These are phyloP conservation scores for Benincasa hispida DNA, from an alignment of 306 rosid genomes.

Conservation along the genomic window DNA sequence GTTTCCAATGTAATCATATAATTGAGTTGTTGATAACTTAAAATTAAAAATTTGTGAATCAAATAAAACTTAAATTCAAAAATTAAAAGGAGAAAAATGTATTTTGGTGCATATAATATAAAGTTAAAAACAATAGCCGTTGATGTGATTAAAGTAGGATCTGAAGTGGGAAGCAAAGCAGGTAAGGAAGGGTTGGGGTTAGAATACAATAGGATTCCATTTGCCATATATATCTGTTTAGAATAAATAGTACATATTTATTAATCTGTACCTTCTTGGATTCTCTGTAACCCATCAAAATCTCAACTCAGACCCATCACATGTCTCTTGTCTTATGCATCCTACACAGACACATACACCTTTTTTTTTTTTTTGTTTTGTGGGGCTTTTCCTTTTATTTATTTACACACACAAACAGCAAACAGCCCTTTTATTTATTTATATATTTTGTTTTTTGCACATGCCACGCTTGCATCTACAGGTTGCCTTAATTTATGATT, in stretches of 20 bases:
- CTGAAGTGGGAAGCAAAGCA: too few relatives aligned
- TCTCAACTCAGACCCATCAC: constrained; percentile 7
- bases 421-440: too few relatives aligned
- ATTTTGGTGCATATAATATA: too few relatives aligned
- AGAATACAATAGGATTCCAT: neutral
- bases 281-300: constrained; percentile 1
- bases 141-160: too few relatives aligned
- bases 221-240: neutral
- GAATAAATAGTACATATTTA: neutral
- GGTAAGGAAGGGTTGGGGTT: neutral
- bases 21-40: too few relatives aligned
- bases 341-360: neutral
- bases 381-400: neutral
- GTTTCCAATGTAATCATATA: too few relatives aligned
- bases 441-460: too few relatives aligned
- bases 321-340: constrained; percentile 4
- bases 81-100: too few relatives aligned
- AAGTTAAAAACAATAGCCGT: too few relatives aligned
- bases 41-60: too few relatives aligned
- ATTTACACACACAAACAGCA: too few relatives aligned
- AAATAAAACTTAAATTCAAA: too few relatives aligned
- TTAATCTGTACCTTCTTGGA: neutral
- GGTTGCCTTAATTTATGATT: neutral
- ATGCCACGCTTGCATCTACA: neutral
- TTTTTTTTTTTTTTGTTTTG: neutral